phyloP scores from a whole-genome alignment of 2,329 filamentous ascomycete genomes.

The Penicillium digitatum region DNA sequence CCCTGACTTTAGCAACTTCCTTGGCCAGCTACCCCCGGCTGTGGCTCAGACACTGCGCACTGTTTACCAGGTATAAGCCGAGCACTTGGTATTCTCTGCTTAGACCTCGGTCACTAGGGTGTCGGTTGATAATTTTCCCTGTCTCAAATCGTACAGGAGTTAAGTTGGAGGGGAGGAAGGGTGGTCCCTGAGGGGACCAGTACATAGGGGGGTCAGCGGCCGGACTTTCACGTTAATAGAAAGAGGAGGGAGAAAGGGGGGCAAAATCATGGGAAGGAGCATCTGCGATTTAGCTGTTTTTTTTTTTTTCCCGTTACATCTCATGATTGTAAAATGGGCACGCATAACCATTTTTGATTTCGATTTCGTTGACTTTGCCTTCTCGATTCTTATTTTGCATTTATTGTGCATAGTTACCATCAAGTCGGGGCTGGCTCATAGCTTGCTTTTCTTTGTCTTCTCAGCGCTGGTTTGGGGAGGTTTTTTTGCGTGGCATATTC shows the following conservation, averaged over 20 bases:
- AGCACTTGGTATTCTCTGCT: neutral
- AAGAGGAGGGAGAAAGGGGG: slow-evolving; percentile 3
- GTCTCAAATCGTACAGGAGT: neutral
- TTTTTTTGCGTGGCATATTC: slow-evolving; percentile 7
- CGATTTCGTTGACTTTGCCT: slow-evolving; percentile 7
- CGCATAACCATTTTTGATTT: slow-evolving; percentile 12
- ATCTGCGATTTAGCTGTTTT: slow-evolving; percentile 13
- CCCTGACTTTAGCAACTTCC: slow-evolving; percentile 46
- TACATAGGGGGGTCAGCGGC: neutral
- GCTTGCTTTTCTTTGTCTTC: slow-evolving; percentile 6
- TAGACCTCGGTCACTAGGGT: neutral
- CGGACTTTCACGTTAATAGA: slow-evolving; percentile 2
- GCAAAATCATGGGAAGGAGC: slow-evolving; percentile 10
- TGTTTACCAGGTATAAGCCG: slow-evolving; percentile 41
- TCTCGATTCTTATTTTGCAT: slow-evolving; percentile 10
- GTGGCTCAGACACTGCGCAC: slow-evolving; percentile 42
- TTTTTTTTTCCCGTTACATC: slow-evolving; percentile 16
- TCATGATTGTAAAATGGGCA: slow-evolving; percentile 17
- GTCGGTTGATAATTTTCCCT: neutral
- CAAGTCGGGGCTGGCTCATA: slow-evolving; percentile 9
- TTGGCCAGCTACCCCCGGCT: slow-evolving; percentile 39
- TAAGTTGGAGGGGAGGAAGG: neutral
- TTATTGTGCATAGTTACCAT: slow-evolving; percentile 12
- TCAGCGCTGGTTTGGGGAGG: slow-evolving; percentile 7
- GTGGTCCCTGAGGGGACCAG: neutral